Percentiles rank a stretch among this genome's conserved stretches.
These are phyloP conservation scores for Rosa hybrid DNA, from an alignment of 331 rosid species.

Conservation along the genomic window DNA sequence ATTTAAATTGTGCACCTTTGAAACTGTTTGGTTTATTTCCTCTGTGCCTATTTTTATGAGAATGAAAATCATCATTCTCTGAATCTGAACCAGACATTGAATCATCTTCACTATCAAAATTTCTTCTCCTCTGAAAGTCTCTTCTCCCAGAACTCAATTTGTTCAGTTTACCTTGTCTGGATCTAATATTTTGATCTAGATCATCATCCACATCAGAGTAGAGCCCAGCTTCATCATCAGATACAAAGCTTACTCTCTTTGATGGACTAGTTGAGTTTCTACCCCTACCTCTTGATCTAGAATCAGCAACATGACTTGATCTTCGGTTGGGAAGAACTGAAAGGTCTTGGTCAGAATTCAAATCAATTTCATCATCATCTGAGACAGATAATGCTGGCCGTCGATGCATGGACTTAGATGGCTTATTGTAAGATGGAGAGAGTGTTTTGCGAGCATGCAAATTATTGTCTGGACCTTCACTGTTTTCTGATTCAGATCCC, in stretches of 20 bases:
- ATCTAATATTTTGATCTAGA: slow-evolving; percentile 34
- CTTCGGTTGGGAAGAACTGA: slow-evolving; percentile 59
- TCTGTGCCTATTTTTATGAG: slow-evolving; percentile 20
- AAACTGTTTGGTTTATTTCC: slow-evolving; percentile 21
- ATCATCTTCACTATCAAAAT: slow-evolving; percentile 23
- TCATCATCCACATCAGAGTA: slow-evolving; percentile 75
- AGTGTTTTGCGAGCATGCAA: slow-evolving; percentile 24
- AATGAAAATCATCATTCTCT: slow-evolving; percentile 25
- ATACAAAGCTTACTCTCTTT: slow-evolving; percentile 73
- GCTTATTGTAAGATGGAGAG: slow-evolving; percentile 39
- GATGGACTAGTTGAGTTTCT: slow-evolving; percentile 41
- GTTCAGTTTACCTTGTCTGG: slow-evolving; percentile 42
- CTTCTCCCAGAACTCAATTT: slow-evolving; percentile 36
- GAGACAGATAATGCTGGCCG: slow-evolving; percentile 53
- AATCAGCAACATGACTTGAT: slow-evolving; percentile 58
- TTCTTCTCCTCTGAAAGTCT: slow-evolving; percentile 35
- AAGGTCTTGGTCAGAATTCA: slow-evolving; percentile 46
- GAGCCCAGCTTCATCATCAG: slow-evolving; percentile 72
- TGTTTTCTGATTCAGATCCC: slow-evolving; percentile 54
- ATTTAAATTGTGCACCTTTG: slow-evolving; percentile 35
- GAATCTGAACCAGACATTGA: slow-evolving; percentile 38
- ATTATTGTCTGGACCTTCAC: slow-evolving; percentile 31
- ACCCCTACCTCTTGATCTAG: slow-evolving; percentile 46
- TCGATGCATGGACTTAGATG: slow-evolving; percentile 28
- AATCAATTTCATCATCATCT: slow-evolving; percentile 59